phyloP scores from a whole-genome alignment of 2,329 filamentous ascomycete genomes.

The Aspergillus sp. region DNA sequence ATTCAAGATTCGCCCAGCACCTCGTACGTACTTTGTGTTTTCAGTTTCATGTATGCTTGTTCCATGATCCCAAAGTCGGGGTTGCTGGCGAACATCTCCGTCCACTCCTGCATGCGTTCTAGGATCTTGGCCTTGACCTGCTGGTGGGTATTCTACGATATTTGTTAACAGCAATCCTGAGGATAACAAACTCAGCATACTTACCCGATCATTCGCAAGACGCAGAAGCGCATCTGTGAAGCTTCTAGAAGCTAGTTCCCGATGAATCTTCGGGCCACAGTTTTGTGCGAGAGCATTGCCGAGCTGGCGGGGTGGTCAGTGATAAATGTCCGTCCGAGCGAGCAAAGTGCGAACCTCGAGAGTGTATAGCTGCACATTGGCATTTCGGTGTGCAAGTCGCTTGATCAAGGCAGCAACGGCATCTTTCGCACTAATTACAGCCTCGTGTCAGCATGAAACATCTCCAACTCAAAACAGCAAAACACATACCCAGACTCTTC shows the following conservation, averaged over 20 bases:
- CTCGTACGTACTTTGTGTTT: slow-evolving; percentile 57
- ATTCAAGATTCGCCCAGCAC: neutral
- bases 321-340: neutral
- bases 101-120: slow-evolving; percentile 95
- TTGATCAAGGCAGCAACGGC: slow-evolving; percentile 88
- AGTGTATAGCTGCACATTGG: slow-evolving; percentile 93
- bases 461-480: neutral
- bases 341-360: slow-evolving; percentile 60
- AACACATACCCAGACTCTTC: slow-evolving; percentile 46
- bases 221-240: slow-evolving; percentile 92
- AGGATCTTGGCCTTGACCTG: slow-evolving; percentile 97
- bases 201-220: slow-evolving; percentile 77
- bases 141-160: slow-evolving; percentile 73
- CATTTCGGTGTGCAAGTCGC: slow-evolving; percentile 86
- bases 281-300: slow-evolving; percentile 91
- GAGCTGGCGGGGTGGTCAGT: slow-evolving; percentile 54
- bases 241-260: slow-evolving; percentile 83
- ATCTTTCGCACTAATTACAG: slow-evolving; percentile 63
- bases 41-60: slow-evolving; percentile 85
- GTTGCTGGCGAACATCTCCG: slow-evolving; percentile 86
- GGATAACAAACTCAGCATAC: slow-evolving; percentile 8
- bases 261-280: slow-evolving; percentile 81
- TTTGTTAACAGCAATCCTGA: slow-evolving; percentile 1
- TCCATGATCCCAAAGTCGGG: slow-evolving; percentile 96
- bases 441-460: slow-evolving; percentile 11